Conservation (phyloP, 495 filamentous ascomycete species). For the Ascodesmis nigricans region DNA sequence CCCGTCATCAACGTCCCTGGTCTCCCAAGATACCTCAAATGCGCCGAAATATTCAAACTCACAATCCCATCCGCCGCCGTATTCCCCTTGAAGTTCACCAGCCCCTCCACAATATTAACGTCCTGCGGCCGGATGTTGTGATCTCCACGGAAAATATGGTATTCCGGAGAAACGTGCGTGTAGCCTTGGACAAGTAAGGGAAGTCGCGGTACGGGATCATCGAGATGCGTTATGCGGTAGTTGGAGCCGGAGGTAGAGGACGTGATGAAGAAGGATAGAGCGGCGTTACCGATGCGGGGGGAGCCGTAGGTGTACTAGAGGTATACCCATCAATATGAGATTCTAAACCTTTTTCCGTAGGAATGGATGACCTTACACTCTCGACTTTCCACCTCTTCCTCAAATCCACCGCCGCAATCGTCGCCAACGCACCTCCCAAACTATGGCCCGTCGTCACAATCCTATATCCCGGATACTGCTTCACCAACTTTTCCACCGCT, state of each 20-base stretch:
- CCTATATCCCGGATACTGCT: conserved; percentile 26
- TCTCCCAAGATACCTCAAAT: conserved; percentile 9
- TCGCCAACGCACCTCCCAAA: conserved; percentile 39
- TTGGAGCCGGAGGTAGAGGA: conserved; percentile 29
- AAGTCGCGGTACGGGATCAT: conserved; percentile 38
- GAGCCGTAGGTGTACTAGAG: conserved; percentile 40
- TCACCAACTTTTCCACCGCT: conserved; percentile 23
- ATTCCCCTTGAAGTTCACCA: conserved; percentile 13
- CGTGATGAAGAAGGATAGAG: conserved; percentile 31
- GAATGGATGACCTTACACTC: too few species aligned
- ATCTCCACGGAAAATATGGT: conserved; percentile 18
- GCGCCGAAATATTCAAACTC: conserved; percentile 9
- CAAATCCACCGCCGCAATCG: conserved; percentile 33
- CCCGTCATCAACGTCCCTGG: not conserved
- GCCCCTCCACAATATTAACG: conserved; percentile 9
- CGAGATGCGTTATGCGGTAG: conserved; percentile 36
- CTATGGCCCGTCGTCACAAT: conserved; percentile 37
- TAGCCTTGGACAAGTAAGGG: conserved; percentile 31
- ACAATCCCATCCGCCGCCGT: conserved; percentile 7
- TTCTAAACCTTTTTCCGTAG: too few species aligned
- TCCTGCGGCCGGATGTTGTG: conserved; percentile 5
- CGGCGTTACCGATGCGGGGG: conserved; percentile 35
- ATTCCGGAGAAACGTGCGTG: conserved; percentile 37
- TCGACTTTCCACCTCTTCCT: conserved; percentile 26
- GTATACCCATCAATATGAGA: too few species aligned